A percentile compares a stretch with the other conserved stretches of the same genome.
These are phyloP conservation scores for Xylariaceae sp. DNA, from an alignment of 2,329 filamentous ascomycete genomes.

Conservation along the genomic window DNA sequence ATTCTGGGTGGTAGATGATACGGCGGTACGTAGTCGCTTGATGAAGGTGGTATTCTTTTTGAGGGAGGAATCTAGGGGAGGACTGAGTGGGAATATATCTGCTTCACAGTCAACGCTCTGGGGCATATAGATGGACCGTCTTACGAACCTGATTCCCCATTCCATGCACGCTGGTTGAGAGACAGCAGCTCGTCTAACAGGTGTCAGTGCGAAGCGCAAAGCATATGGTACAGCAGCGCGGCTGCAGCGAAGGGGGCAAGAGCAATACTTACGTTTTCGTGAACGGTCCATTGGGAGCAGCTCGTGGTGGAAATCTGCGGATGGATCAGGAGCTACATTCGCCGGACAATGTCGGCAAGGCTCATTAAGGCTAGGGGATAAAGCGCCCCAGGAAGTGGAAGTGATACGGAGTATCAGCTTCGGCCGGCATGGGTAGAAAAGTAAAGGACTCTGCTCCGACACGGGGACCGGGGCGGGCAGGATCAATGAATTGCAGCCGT, in stretches of 20 bases:
- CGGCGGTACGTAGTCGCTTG: conserved; percentile 86
- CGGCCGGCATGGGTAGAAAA: conserved; percentile 42
- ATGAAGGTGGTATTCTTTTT: conserved; percentile 99
- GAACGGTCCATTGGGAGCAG: conserved; percentile 58
- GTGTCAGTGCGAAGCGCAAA: conserved; percentile 7
- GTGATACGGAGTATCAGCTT: conserved; percentile 40
- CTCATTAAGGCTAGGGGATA: conserved; percentile 48
- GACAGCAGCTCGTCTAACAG: conserved; percentile 78
- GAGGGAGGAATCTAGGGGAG: conserved; percentile 84
- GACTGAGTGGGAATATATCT: conserved; percentile 76
- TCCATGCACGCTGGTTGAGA: conserved; percentile 83
- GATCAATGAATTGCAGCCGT: conserved; percentile 6
- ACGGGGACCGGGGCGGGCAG: conserved; percentile 22
- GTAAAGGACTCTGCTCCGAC: conserved; percentile 27
- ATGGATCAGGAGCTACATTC: conserved; percentile 44
- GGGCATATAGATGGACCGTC: not conserved
- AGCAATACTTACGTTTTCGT: conserved; percentile 53
- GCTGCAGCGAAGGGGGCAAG: not conserved
- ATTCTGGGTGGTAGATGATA: conserved; percentile 71
- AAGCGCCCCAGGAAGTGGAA: conserved; percentile 39
- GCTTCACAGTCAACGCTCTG: conserved; percentile 21
- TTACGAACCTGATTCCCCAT: conserved; percentile 72
- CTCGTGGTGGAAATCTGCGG: conserved; percentile 31
- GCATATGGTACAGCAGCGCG: not conserved
- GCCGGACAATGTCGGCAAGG: conserved; percentile 31